These are phyloP conservation scores for Aspergillus sp. DNA, from an alignment of 2,329 filamentous ascomycete species.

Conservation along the genomic window DNA sequence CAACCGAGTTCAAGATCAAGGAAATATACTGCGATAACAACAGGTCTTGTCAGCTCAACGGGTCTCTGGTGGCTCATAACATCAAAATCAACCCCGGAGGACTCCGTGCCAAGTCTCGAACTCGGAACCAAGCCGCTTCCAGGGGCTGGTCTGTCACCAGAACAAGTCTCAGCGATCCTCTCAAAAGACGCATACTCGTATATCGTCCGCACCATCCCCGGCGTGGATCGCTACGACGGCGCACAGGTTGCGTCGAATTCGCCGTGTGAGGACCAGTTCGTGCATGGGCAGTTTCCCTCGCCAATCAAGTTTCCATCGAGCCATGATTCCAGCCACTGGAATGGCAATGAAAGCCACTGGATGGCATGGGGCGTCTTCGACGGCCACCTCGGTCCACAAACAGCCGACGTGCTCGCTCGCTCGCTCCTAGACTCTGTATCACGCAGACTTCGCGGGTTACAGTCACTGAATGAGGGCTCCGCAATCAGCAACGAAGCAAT, in stretches of 20 bases:
- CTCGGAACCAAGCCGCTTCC: too few species aligned
- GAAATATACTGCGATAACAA: too few species aligned
- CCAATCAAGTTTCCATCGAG: conserved; percentile 9
- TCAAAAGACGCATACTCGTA: conserved; percentile 28
- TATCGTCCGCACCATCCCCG: conserved; percentile 22
- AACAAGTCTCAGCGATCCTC: neutral
- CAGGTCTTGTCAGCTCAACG: too few species aligned
- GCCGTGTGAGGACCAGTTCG: conserved; percentile 38
- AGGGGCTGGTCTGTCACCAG: neutral
- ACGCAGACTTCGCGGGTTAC: conserved; percentile 21
- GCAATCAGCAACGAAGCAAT: conserved; percentile 20
- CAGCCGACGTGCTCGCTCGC: conserved; percentile 29
- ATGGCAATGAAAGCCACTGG: conserved; percentile 30
- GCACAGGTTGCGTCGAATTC: conserved; percentile 41
- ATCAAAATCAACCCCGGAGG: too few species aligned
- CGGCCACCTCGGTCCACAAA: conserved; percentile 41
- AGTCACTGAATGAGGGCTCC: conserved; percentile 3
- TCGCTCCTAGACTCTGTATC: conserved; percentile 29
- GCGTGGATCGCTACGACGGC: conserved; percentile 32
- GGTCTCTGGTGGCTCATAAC: too few species aligned
- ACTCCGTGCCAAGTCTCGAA: too few species aligned
- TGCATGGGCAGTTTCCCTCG: conserved; percentile 31
- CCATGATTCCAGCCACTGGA: neutral
- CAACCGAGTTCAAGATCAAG: too few species aligned
- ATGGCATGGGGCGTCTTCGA: conserved; percentile 48